Evolutionary conservation across 1,284 basidiomycete genomes (phyloP).

Genomic region (Athelia psychrophila): DNA sequence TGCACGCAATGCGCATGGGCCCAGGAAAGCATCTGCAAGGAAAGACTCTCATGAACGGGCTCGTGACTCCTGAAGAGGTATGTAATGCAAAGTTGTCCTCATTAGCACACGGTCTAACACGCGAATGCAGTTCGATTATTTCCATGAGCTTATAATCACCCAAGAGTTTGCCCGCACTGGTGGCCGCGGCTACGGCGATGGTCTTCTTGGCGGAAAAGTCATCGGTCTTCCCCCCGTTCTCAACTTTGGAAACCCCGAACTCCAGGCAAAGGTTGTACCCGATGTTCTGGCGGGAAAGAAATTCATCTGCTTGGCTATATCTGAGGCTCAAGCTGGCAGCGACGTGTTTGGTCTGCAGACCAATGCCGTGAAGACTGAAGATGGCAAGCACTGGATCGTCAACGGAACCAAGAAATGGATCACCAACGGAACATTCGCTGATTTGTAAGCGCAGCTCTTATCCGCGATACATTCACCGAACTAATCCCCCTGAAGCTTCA

Average conservation of each 20-base stretch:
- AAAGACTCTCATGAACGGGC: slow-evolving; percentile 74
- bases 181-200: slow-evolving; percentile 73
- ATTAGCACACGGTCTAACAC: slow-evolving; percentile 1
- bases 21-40: slow-evolving; percentile 85
- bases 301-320: slow-evolving; percentile 81
- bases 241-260: slow-evolving; percentile 78
- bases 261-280: slow-evolving; percentile 77
- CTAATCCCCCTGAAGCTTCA: slow-evolving; percentile 48
- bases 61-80: slow-evolving; percentile 85
- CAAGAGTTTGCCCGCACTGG: slow-evolving; percentile 81
- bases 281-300: slow-evolving; percentile 82
- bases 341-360: slow-evolving; percentile 85
- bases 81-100: slow-evolving; percentile 24
- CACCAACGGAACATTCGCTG: slow-evolving; percentile 75
- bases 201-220: slow-evolving; percentile 70
- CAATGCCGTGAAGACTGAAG: slow-evolving; percentile 78
- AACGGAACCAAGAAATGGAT: slow-evolving; percentile 87
- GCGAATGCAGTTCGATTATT: slow-evolving; percentile 65
- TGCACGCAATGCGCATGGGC: slow-evolving; percentile 91
- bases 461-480: not conserved
- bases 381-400: slow-evolving; percentile 84
- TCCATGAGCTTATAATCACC: slow-evolving; percentile 82
- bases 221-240: slow-evolving; percentile 81
- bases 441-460: slow-evolving; percentile 38
- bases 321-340: slow-evolving; percentile 87